Base-by-base conservation (phyloP, 768 basidiomycete species). In the Lanmaoa rubissima region DNA sequence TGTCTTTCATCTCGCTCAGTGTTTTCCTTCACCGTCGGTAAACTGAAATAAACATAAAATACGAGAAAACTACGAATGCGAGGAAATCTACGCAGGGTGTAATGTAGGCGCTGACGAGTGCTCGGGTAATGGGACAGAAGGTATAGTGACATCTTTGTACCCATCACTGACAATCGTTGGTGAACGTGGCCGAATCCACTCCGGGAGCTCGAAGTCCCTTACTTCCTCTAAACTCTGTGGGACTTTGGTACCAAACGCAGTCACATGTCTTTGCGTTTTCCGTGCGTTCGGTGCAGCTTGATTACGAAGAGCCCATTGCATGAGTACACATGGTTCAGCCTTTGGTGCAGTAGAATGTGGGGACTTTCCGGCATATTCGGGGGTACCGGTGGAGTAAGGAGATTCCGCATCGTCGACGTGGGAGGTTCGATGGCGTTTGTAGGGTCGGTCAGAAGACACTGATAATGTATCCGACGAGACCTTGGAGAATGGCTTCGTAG, bases 161-260 rank as follows among this genome's bases (percentile, higher is more conserved):
- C 3, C 51, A 10, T 67, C 60, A 41, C 40, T 32, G 28, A 51
- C 40, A 17, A 35, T 36, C 5, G 52, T 58, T 34, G 67, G 69
- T 53, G 67, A 67, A 55, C 38, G 59, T 13, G 57, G 60, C 40
- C 61, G 64, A 56, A 85, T 63, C 84, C 83, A 87, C 19, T 69
- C 58, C 0, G 88, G 87, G 38, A 85, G 69, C 61, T 79, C 76
- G 62, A 81, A 89, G 42, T 87, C 85, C 58, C 70, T 74, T 32
- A 73, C 57, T 51, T 79, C 76, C 57, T 79, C 78, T 38, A 84
- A 57, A 36, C 75, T 78, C 1, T 66, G 62, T 6, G 82, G 82
- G n/a, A 87, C 73, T 59, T 82, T 78, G 42, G 75, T 73, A 0
- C 88, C 87, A 64, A 88, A 90, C 10, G 86, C 83, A 16, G 75